phyloP scores from a whole-genome alignment of 2,329 filamentous ascomycete species.

The Sporothrix variecibatus region DNA sequence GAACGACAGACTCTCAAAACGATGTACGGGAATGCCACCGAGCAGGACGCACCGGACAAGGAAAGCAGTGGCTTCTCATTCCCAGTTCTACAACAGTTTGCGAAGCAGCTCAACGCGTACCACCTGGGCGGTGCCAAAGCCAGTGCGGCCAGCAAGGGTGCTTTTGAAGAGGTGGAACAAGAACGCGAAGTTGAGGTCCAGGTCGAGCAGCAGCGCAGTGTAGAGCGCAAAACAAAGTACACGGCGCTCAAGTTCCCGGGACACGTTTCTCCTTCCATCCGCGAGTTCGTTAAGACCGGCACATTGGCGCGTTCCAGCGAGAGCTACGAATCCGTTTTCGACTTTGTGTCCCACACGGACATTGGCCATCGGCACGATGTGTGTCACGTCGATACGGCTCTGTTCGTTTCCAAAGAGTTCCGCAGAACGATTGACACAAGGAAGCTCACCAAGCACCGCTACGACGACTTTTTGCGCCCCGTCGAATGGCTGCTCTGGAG shows the following conservation, averaged over 20 bases:
- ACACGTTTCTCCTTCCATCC: conserved; percentile 2
- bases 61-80: conserved; percentile 32
- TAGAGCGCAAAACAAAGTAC: not conserved
- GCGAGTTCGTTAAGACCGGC: conserved; percentile 24
- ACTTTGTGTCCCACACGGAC: conserved; percentile 14
- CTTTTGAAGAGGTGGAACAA: conserved; percentile 61
- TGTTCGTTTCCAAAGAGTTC: conserved; percentile 52
- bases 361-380: conserved; percentile 21
- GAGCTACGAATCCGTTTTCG: conserved; percentile 13
- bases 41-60: conserved; percentile 31
- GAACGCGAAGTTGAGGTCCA: conserved; percentile 62
- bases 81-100: conserved; percentile 31
- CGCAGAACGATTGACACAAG: conserved; percentile 45
- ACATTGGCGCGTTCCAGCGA: not conserved
- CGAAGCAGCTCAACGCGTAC: conserved; percentile 39
- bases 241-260: conserved; percentile 20
- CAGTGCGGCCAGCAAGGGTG: conserved; percentile 33
- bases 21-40: conserved; percentile 49
- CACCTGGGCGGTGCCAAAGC: conserved; percentile 36
- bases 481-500: conserved; percentile 66
- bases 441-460: conserved; percentile 29
- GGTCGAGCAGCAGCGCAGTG: conserved; percentile 54
- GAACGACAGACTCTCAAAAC: conserved; percentile 61
- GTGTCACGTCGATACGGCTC: conserved; percentile 24
- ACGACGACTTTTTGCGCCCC: conserved; percentile 45